Percentiles rank a stretch among this genome's conserved stretches.
Evolutionary conservation across 257 asterid genomes (phyloP).

Genomic region (Leonotis leonurus): DNA sequence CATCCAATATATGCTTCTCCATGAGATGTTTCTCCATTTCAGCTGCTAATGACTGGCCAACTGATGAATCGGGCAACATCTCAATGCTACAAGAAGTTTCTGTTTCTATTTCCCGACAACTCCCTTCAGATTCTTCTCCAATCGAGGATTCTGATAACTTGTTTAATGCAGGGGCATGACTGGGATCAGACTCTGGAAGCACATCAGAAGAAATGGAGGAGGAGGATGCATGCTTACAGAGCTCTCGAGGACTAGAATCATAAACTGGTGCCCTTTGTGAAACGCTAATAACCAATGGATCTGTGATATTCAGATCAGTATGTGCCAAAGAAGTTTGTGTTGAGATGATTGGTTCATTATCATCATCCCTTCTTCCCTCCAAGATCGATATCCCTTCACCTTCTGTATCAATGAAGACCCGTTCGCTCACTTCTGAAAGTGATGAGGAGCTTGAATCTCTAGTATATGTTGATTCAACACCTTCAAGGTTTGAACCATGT

Average conservation of each 20-base stretch:
- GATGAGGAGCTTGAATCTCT: constrained; percentile 60
- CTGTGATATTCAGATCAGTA: constrained; percentile 17
- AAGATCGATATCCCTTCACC: constrained; percentile 31
- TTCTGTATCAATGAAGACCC: constrained; percentile 33
- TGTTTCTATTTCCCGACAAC: constrained; percentile 19
- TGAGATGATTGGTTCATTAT: constrained; percentile 24
- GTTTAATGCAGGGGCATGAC: constrained; percentile 24
- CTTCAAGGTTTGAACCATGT: constrained; percentile 28
- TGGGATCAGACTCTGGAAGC: constrained; percentile 39
- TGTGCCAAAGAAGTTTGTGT: constrained; percentile 28
- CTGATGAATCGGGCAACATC: constrained; percentile 20
- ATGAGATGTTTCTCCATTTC: constrained; percentile 18
- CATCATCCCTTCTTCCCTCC: constrained; percentile 22
- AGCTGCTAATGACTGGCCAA: constrained; percentile 11
- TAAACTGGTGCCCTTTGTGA: constrained; percentile 46
- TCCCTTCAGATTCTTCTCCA: constrained; percentile 28
- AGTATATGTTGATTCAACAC: constrained; percentile 30
- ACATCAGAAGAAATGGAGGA: constrained; percentile 42
- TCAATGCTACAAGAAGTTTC: constrained; percentile 14
- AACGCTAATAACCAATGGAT: constrained; percentile 22
- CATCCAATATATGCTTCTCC: constrained; percentile 15
- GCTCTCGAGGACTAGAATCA: constrained; percentile 51
- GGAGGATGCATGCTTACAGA: constrained; percentile 30
- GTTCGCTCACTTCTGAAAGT: constrained; percentile 50
- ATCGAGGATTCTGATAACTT: constrained; percentile 29